Conservation (phyloP, 345 rosid genomes). For the Ceriops tagal region DNA sequence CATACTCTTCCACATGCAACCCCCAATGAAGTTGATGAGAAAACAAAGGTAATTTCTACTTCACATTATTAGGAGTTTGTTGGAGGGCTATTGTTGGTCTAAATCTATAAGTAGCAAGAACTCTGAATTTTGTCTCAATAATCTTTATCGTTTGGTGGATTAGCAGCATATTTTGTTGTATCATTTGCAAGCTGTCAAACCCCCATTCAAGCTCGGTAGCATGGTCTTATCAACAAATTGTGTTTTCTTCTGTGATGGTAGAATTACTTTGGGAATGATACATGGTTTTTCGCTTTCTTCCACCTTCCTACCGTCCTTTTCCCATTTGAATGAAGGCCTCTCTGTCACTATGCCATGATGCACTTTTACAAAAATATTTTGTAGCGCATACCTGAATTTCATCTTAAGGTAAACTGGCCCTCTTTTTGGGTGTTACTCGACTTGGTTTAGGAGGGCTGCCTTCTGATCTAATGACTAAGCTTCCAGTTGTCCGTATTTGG, state of each 20-base stretch:
- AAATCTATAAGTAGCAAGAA: not conserved
- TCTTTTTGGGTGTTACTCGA: constrained; percentile 7
- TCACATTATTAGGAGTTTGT: not conserved
- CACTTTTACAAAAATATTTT: no score
- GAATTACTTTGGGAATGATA: no score
- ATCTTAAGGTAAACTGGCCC: constrained; percentile 7
- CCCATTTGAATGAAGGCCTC: constrained; percentile 7
- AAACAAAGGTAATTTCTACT: constrained; percentile 44
- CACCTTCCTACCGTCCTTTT: no score
- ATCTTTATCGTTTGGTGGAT: no score
- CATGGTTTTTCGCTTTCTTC: no score
- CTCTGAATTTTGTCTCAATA: not conserved
- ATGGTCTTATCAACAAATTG: no score
- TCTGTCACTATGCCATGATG: not conserved
- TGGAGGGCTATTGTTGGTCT: constrained; percentile 7
- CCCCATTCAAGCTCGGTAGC: not conserved
- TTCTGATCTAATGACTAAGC: constrained; percentile 6
- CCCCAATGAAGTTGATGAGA: constrained; percentile 31
- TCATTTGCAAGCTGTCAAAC: not conserved
- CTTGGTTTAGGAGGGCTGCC: constrained; percentile 7
- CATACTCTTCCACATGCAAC: constrained; percentile 32
- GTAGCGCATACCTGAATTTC: not conserved
- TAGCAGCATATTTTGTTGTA: not conserved
- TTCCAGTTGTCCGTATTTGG: not conserved
- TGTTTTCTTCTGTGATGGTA: no score